Percentiles rank a stretch among this genome's conserved stretches.
Evolutionary conservation across 768 basidiomycete genomes (phyloP).

Genomic region (Podaxis rugospora): DNA sequence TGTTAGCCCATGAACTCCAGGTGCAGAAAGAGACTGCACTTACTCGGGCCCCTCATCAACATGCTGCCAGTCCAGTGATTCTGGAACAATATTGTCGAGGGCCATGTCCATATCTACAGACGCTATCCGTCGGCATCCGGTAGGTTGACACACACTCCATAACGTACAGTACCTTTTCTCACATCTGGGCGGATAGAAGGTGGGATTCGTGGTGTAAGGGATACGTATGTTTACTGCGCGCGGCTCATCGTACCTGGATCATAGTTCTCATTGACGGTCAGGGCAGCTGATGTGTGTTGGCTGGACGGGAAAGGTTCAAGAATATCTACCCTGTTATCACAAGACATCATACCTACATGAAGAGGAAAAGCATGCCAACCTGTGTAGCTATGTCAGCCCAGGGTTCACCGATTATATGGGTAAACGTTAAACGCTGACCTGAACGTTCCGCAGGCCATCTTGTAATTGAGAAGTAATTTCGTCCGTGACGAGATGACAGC

Average conservation of each 20-base stretch:
- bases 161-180: constrained; percentile 23
- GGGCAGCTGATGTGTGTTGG: constrained; percentile 71
- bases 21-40: constrained; percentile 23
- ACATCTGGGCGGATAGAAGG: constrained; percentile 22
- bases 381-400: constrained; percentile 22
- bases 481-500: constrained; percentile 82
- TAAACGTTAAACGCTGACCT: constrained; percentile 33
- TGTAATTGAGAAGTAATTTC: constrained; percentile 65
- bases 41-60: constrained; percentile 92
- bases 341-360: constrained; percentile 54
- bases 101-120: constrained; percentile 90
- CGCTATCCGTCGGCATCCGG: neutral
- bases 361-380: constrained; percentile 86
- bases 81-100: constrained; percentile 84
- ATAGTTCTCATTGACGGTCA: constrained; percentile 88
- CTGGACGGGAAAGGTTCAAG: constrained; percentile 13
- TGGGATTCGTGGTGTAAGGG: constrained; percentile 24
- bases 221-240: neutral
- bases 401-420: neutral
- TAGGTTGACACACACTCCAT: neutral
- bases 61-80: constrained; percentile 76
- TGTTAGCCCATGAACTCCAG: neutral
- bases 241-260: constrained; percentile 54
- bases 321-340: neutral
- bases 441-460: constrained; percentile 61